Conservation (phyloP, 208 protist species). For the Crithidia acanthocephali region DNA sequence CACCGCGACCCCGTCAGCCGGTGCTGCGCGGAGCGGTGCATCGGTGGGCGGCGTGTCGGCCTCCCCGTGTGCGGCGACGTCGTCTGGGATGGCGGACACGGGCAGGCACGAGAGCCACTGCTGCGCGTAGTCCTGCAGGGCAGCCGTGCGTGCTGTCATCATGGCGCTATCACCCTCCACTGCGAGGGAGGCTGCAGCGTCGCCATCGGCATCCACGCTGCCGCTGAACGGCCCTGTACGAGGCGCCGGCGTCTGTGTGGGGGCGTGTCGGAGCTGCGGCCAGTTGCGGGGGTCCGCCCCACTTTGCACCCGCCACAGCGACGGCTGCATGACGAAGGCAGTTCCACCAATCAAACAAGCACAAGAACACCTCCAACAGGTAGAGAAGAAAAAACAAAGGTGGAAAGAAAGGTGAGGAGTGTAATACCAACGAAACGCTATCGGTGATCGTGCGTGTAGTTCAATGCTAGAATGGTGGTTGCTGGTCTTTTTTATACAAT, state of each 20-base stretch:
- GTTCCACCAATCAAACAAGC: too few species aligned
- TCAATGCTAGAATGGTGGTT: too few species aligned
- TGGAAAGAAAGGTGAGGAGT: too few species aligned
- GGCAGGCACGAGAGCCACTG: constrained; percentile 11
- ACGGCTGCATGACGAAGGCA: not conserved
- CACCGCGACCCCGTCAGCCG: too few species aligned
- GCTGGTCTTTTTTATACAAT: too few species aligned
- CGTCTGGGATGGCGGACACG: not conserved
- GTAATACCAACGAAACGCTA: too few species aligned
- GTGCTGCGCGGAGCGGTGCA: too few species aligned
- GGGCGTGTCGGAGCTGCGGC: constrained; percentile 1
- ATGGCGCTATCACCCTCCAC: not conserved
- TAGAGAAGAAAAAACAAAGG: too few species aligned
- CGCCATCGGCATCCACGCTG: not conserved
- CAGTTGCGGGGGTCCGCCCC: constrained; percentile 9
- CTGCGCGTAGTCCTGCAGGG: constrained; percentile 6
- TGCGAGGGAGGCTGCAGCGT: not conserved
- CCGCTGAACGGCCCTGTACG: not conserved
- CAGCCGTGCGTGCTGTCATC: not conserved
- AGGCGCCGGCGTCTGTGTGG: not conserved
- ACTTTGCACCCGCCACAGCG: not conserved
- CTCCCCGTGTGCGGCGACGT: too few species aligned
- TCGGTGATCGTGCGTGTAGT: too few species aligned
- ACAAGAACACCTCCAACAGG: too few species aligned
- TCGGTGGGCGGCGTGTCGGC: too few species aligned